These are phyloP conservation scores for Nigrograna mackinnonii DNA, from an alignment of 2,329 filamentous ascomycete genomes.

Conservation along the genomic window DNA sequence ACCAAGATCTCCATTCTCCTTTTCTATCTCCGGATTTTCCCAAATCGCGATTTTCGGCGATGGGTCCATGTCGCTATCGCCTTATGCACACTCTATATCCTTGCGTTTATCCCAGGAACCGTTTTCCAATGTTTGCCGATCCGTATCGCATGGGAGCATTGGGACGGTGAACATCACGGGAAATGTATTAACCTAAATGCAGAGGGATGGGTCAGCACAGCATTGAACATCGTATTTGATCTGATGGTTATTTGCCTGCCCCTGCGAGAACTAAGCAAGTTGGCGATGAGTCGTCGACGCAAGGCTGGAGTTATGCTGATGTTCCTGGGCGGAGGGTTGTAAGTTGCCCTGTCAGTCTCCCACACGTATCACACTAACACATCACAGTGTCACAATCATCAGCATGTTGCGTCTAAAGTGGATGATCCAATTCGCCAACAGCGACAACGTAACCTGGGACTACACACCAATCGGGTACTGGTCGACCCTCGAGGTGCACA, in stretches of 20 bases:
- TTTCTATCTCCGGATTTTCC: constrained; percentile 36
- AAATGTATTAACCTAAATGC: constrained; percentile 27
- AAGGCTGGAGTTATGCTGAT: constrained; percentile 41
- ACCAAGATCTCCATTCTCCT: constrained; percentile 32
- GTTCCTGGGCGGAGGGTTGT: constrained; percentile 45
- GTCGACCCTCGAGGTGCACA: constrained; percentile 8
- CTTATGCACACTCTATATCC: constrained; percentile 18
- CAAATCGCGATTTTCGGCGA: constrained; percentile 16
- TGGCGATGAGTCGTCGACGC: constrained; percentile 30
- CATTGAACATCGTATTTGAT: constrained; percentile 35
- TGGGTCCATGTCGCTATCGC: constrained; percentile 17
- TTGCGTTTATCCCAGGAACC: constrained; percentile 19
- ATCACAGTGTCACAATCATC: constrained; percentile 25
- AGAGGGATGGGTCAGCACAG: constrained; percentile 30
- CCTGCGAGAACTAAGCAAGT: constrained; percentile 28
- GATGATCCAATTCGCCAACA: constrained; percentile 42
- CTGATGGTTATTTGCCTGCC: constrained; percentile 34
- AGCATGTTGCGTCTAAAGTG: constrained; percentile 43
- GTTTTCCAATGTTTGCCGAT: constrained; percentile 25
- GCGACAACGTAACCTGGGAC: constrained; percentile 33
- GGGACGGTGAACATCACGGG: constrained; percentile 28
- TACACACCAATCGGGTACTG: constrained; percentile 6
- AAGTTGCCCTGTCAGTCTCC: constrained; percentile 15
- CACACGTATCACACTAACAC: neutral
- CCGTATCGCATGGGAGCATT: constrained; percentile 23